Percentiles rank a stretch among this genome's conserved stretches.
Evolutionary conservation across 1,284 basidiomycete genomes (phyloP).

Genomic region (Trichosporon faecale): DNA sequence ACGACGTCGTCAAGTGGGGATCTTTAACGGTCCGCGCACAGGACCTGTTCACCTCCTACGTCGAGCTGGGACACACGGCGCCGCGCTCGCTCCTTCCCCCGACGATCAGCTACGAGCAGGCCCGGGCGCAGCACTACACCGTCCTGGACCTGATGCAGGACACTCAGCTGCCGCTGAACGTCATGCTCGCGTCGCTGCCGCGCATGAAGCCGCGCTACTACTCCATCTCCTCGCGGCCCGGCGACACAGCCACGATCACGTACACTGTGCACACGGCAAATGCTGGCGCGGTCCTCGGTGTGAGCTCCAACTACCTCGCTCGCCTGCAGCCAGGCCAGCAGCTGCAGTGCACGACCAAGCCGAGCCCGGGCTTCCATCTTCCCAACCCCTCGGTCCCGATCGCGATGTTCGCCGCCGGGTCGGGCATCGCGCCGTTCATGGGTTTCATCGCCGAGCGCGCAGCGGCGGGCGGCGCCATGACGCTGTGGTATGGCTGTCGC

Average conservation of each 20-base stretch:
- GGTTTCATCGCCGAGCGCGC: conserved; percentile 60
- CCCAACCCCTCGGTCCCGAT: conserved; percentile 55
- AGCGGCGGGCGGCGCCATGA: conserved; percentile 52
- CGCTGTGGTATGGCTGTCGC: conserved; percentile 59
- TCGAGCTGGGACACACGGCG: conserved; percentile 51
- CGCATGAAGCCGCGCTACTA: conserved; percentile 56
- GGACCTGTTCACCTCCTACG: conserved; percentile 53
- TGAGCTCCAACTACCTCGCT: conserved; percentile 57
- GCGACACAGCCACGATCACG: conserved; percentile 55
- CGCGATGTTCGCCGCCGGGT: conserved; percentile 57
- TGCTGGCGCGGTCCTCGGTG: conserved; percentile 48
- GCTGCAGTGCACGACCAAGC: conserved; percentile 56
- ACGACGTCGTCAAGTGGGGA: conserved; percentile 36
- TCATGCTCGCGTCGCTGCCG: conserved; percentile 54
- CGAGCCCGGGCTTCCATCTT: conserved; percentile 56
- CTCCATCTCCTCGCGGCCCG: conserved; percentile 59
- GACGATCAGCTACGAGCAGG: conserved; percentile 8
- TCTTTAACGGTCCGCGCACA: conserved; percentile 53
- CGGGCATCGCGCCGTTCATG: conserved; percentile 58
- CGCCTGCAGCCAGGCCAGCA: conserved; percentile 53
- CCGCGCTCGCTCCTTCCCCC: conserved; percentile 11
- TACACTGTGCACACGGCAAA: conserved; percentile 53
- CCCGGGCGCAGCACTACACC: conserved; percentile 17
- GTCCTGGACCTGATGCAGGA: conserved; percentile 27
- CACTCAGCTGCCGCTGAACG: conserved; percentile 48